Base-by-base conservation (phyloP, 805 yeast genomes). In the Saccharomyces jurei region DNA sequence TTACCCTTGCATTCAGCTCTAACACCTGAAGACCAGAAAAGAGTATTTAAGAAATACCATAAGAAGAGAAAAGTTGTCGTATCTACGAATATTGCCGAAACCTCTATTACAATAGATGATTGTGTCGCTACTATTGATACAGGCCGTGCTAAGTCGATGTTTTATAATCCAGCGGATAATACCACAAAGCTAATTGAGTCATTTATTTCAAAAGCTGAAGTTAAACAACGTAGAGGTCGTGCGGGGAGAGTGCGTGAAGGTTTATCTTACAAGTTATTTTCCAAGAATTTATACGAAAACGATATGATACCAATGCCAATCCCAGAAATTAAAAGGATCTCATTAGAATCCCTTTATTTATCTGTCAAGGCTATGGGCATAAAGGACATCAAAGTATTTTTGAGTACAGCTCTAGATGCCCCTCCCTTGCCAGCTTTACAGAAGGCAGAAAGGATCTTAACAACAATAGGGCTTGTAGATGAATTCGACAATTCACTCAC, bases 211-310 rank as follows among this genome's bases (percentile, higher is more conserved):
- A 81, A 80, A 58, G 97, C 98, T 0, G 96, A 95, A 63, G 84
- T 84, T 25, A 80, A 82, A 25, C 99, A 92, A 70, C 80, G 99
- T 72, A 77, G 96, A 68, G 99, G 99, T 68, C 87, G 99, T 75
- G 92, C 97, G n/a, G 99, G 99, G 58, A 91, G 99, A 80, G 89
- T 92, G 11, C 80, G 84, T 36, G 76, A 76, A 27, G 99, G 99
- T 54, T 73, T 75, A 13, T 90, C 97, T 58, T 92, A 82, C 70
- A 90, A 87, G 65, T 65, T 92, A 49, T 92, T 81, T 69, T 85
- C 97, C 1, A 72, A 74, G 52, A 80, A 80, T 2, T 79, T 88
- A 0, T 81, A 81, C 62, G 74, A 75, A 4, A 67, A 68, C 1
- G 66, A 69, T 25, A 86, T 90, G 92, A 71, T 78, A 14, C 74